phyloP scores from a whole-genome alignment of 2,329 filamentous ascomycete species.

The Penicillium sp. region DNA sequence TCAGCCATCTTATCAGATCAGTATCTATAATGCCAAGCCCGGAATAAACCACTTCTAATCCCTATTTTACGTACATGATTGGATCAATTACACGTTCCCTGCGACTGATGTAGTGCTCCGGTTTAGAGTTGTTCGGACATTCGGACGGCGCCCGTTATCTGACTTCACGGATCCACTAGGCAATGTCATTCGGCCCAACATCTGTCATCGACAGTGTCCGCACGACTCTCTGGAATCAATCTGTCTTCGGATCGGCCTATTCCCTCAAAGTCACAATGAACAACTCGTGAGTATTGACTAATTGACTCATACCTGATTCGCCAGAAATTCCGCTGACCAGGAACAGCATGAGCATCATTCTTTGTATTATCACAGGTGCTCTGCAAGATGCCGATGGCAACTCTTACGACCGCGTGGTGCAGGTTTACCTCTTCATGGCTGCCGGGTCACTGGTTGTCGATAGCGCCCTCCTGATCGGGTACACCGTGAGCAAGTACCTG shows the following conservation, averaged over 20 bases:
- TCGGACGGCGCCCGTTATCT: background rate
- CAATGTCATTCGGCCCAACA: slow-evolving; percentile 55
- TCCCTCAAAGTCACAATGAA: slow-evolving; percentile 63
- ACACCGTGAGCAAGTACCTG: slow-evolving; percentile 45
- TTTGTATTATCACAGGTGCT: slow-evolving; percentile 58
- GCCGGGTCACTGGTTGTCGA: slow-evolving; percentile 51
- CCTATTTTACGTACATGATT: background rate
- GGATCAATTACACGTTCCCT: no score
- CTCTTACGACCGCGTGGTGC: slow-evolving; percentile 56
- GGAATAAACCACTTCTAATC: no score
- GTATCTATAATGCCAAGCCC: background rate
- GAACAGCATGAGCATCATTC: slow-evolving; percentile 59
- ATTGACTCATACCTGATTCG: background rate
- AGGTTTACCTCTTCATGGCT: slow-evolving; percentile 58
- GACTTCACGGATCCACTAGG: background rate
- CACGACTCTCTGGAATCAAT: slow-evolving; percentile 60
- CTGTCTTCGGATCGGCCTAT: slow-evolving; percentile 62
- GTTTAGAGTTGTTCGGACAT: background rate
- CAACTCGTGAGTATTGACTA: slow-evolving; percentile 45
- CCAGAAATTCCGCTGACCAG: background rate
- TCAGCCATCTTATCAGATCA: background rate
- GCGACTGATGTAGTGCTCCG: background rate
- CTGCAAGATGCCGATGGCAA: slow-evolving; percentile 60
- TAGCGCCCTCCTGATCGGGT: slow-evolving; percentile 39
- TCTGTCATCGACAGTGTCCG: slow-evolving; percentile 63